Evolutionary conservation across 2,329 filamentous ascomycete genomes (phyloP).

Genomic region (Colletotrichum eleusines): DNA sequence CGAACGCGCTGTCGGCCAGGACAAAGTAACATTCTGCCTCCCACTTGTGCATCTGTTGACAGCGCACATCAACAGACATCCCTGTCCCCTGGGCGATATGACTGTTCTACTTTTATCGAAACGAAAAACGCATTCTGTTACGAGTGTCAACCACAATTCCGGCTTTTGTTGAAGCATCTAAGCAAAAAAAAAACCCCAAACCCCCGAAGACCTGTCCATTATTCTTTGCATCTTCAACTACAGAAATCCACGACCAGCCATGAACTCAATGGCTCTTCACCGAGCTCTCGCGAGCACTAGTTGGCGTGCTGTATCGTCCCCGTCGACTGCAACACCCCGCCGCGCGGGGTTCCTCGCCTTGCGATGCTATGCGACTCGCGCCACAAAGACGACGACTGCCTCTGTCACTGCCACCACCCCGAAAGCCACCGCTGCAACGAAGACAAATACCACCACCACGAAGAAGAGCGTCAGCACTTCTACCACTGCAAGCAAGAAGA

Average conservation of each 20-base stretch:
- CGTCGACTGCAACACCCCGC: not conserved
- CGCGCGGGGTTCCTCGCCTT: constrained; percentile 16
- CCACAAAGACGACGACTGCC: constrained; percentile 15
- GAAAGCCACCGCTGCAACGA: constrained; percentile 7
- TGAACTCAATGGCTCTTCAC: constrained; percentile 28
- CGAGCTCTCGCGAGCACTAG: constrained; percentile 23
- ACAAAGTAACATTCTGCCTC: constrained; percentile 21
- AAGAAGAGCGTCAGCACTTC: constrained; percentile 38
- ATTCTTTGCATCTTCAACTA: not conserved
- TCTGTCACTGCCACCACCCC: constrained; percentile 10
- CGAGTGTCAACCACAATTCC: not conserved
- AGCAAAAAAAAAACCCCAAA: too few species aligned
- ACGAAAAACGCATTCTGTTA: not conserved
- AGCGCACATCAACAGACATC: constrained; percentile 17
- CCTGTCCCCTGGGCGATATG: constrained; percentile 23
- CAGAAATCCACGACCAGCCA: not conserved
- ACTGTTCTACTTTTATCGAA: constrained; percentile 5
- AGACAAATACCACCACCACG: constrained; percentile 9
- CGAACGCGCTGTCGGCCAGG: constrained; percentile 27
- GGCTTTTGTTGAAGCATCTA: not conserved
- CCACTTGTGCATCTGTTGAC: constrained; percentile 24
- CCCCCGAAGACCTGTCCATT: not conserved
- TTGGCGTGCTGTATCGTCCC: constrained; percentile 17
- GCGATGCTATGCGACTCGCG: constrained; percentile 40
- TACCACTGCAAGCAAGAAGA: constrained; percentile 25